Percentiles rank a stretch among this genome's conserved stretches.
Conservation (phyloP, 2,329 filamentous ascomycete genomes). For the Microcyclosporella mali region DNA sequence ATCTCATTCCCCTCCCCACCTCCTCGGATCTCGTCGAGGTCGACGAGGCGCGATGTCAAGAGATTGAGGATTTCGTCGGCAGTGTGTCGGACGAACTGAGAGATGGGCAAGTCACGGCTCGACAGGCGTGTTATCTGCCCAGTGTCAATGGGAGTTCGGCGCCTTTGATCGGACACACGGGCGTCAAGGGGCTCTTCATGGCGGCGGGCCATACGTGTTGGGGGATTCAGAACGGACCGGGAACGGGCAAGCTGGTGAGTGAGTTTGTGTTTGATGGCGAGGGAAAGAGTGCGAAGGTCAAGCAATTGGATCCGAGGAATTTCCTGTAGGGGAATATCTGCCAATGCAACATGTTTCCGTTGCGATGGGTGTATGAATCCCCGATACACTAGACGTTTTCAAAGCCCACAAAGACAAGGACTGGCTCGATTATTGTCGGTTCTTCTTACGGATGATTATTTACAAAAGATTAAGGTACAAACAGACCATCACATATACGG, state of each 20-base stretch:
- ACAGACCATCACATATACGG: no score
- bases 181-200: constrained; percentile 66
- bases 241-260: constrained; percentile 51
- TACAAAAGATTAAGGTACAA: no score
- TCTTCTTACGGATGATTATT: no score
- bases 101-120: constrained; percentile 55
- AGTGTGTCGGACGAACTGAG: constrained; percentile 47
- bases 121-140: constrained; percentile 91
- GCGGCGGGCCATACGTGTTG: constrained; percentile 93
- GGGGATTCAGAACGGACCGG: constrained; percentile 95
- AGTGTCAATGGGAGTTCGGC: constrained; percentile 58
- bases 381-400: no score
- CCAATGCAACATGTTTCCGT: background rate
- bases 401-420: no score
- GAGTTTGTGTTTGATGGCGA: constrained; percentile 43
- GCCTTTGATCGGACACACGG: constrained; percentile 72
- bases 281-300: constrained; percentile 38
- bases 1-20: constrained; percentile 64
- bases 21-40: constrained; percentile 69
- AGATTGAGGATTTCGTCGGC: constrained; percentile 72
- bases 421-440: no score
- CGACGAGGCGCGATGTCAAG: constrained; percentile 72
- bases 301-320: constrained; percentile 37
- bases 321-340: constrained; percentile 7
- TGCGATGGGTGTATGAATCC: no score